Base-by-base conservation (phyloP, 495 filamentous ascomycete species). In the Penicillium egyptiacum region DNA sequence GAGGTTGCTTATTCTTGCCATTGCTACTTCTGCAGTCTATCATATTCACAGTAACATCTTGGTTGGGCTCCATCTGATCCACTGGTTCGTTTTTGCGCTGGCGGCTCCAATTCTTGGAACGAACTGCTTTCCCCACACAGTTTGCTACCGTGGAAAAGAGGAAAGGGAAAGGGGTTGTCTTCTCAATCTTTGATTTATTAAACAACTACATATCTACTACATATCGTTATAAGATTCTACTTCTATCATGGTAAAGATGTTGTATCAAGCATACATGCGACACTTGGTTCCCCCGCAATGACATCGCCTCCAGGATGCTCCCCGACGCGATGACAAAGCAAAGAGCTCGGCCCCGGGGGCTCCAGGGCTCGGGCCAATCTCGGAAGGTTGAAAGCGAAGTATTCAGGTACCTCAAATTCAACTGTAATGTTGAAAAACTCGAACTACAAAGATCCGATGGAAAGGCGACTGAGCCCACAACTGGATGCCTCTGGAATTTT, bases 61-160 rank as follows among this genome's bases (percentile, higher is more conserved):
- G 20, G 41, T 20, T 30, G 25, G 61, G 41, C 33, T 41, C 58
- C 55, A 53, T 46, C 39, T 23, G 62, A 45, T 56, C 63, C 63
- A 59, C 44, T 53, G 62, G 62, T 62, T 62, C 59, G 43, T 11
- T 23, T 41, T 41, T 16, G 53, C 58, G 26, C n/a, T n/a, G n/a
- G n/a, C n/a, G n/a, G n/a, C n/a, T n/a, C n/a, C n/a, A n/a, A n/a
- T 11, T 35, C 54, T 55, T 60, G 60, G 63, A 53, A 58, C 63
- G 63, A 66, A 66, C 63, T 56, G 37, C 42, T 57, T 50, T 52
- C 55, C 39, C 59, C 23, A 51, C 23, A 51, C 46, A 56, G 16
- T 3, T n/a, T 0, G 33, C 4, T 14, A 35, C 31, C 16, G 7
- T 39, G 16, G 35, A 37, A 37, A n/a, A 1, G 1, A 2, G 1